phyloP scores from a whole-genome alignment of 148 eudicot genomes.

The Bassia scoparia region DNA sequence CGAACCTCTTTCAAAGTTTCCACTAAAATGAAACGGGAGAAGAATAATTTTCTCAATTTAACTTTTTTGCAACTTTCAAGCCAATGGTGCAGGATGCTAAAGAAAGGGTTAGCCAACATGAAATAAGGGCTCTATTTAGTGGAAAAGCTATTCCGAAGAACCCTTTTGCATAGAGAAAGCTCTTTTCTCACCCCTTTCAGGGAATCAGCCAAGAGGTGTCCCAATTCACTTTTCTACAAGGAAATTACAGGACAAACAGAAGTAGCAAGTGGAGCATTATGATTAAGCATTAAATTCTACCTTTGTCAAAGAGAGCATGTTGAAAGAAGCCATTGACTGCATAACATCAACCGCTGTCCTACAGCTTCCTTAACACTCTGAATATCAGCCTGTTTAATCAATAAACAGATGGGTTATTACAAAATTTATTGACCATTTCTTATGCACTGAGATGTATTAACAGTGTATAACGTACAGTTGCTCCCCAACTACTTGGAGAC shows the following conservation, averaged over 20 bases:
- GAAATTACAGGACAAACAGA: not conserved
- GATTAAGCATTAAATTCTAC: slow-evolving; percentile 33
- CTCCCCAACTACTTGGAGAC: slow-evolving; percentile 96
- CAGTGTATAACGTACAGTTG: slow-evolving; percentile 47
- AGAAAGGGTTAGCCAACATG: too few relatives aligned
- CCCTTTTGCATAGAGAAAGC: too few relatives aligned
- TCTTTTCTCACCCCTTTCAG: too few relatives aligned
- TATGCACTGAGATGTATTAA: not conserved
- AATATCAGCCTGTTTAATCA: slow-evolving; percentile 56
- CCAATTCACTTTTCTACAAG: not conserved
- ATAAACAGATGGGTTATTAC: not conserved
- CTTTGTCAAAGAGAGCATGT: slow-evolving; percentile 50
- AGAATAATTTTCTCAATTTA: too few relatives aligned
- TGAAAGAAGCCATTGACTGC: slow-evolving; percentile 74
- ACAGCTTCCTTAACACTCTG: slow-evolving; percentile 78
- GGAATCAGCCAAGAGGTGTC: too few relatives aligned
- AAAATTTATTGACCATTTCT: slow-evolving; percentile 10
- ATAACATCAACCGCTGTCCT: slow-evolving; percentile 74
- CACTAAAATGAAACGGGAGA: too few relatives aligned
- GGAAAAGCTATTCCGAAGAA: too few relatives aligned
- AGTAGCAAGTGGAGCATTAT: not conserved
- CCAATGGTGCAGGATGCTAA: too few relatives aligned
- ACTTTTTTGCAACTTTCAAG: too few relatives aligned
- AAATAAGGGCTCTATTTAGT: too few relatives aligned
- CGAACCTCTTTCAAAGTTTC: too few relatives aligned